Evolutionary conservation across 2,329 filamentous ascomycete genomes (phyloP).

Genomic region (Microsporum canis): DNA sequence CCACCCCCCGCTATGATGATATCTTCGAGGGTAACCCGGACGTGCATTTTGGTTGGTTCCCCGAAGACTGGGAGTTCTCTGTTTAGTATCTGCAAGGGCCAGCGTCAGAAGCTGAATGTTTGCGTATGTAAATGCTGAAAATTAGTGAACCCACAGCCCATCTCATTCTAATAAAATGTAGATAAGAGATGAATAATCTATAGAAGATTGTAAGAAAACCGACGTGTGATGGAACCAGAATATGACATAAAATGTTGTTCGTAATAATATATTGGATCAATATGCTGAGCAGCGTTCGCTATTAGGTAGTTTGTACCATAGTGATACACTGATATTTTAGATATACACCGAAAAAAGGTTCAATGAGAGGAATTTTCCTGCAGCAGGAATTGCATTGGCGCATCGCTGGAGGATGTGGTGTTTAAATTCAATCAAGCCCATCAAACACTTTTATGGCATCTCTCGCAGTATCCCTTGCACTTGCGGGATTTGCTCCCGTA

Average conservation of each 20-base stretch:
- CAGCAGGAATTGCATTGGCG: background rate
- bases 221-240: too few species aligned
- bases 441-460: conserved; percentile 33
- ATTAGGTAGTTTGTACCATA: background rate
- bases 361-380: background rate
- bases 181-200: background rate
- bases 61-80: conserved; percentile 23
- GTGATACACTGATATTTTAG: background rate
- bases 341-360: background rate
- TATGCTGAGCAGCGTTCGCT: too few species aligned
- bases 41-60: conserved; percentile 20
- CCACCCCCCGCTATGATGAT: conserved; percentile 23
- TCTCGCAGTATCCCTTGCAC: conserved; percentile 29
- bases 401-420: background rate
- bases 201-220: too few species aligned
- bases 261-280: too few species aligned
- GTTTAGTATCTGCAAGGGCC: background rate
- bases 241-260: too few species aligned
- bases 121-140: too few species aligned
- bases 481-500: conserved; percentile 35
- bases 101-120: too few species aligned
- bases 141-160: too few species aligned
- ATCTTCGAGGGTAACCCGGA: conserved; percentile 21
- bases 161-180: background rate
- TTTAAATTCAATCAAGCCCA: conserved; percentile 6